Conservation (phyloP, 2,329 filamentous ascomycete species). For the Colletotrichum sp. region DNA sequence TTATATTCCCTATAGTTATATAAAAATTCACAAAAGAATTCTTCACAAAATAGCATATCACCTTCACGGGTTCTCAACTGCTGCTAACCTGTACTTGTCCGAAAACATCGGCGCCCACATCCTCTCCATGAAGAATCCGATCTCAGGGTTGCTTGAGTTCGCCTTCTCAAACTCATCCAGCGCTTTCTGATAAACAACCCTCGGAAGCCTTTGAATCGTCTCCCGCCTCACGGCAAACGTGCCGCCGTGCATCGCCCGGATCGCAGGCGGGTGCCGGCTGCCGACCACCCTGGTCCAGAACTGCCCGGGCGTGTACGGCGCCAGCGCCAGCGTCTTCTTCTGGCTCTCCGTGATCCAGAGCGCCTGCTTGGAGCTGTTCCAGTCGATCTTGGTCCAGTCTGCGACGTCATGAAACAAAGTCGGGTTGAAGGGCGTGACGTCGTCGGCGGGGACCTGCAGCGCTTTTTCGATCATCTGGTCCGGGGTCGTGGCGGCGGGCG, state of each 20-base stretch:
- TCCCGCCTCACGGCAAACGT: constrained; percentile 17
- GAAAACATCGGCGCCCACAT: constrained; percentile 25
- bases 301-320: constrained; percentile 14
- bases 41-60: background rate
- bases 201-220: constrained; percentile 14
- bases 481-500: background rate
- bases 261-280: constrained; percentile 12
- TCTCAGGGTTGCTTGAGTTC: constrained; percentile 19
- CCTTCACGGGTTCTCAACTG: background rate
- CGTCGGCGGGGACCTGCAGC: background rate
- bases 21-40: no score
- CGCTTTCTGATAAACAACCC: background rate
- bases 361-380: constrained; percentile 10
- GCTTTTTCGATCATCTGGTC: constrained; percentile 14
- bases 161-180: constrained; percentile 17
- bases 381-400: constrained; percentile 18
- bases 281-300: constrained; percentile 14
- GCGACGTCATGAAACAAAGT: constrained; percentile 10
- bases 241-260: constrained; percentile 22
- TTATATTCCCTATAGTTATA: no score
- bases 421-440: constrained; percentile 22
- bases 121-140: constrained; percentile 22
- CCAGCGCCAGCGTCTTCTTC: background rate
- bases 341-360: constrained; percentile 22
- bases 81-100: constrained; percentile 1